Evolutionary conservation across 2,329 filamentous ascomycete genomes (phyloP), one percentile per base, ranked within the genome.

Genomic region (Fusarium heterosporum): DNA sequence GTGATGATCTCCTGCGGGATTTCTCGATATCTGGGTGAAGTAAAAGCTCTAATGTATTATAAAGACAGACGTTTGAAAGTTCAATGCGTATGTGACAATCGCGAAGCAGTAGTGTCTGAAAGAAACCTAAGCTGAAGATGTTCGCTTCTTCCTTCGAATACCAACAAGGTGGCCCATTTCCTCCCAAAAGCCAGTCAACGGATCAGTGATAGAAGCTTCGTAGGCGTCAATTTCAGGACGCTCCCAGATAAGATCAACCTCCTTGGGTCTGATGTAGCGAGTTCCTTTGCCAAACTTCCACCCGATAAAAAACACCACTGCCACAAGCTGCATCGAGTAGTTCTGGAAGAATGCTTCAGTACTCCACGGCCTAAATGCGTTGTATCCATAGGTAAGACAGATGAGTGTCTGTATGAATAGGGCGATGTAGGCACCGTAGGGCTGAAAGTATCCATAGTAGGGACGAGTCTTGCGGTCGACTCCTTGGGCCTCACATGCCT

Each of bases 231-330:
- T 85, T 22, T 80, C 73, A 22, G 85, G 86, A 36, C 82, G 78
- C 70, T 89, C 82, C 87, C 86, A 86, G 40, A 87, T 77, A 10
- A 89, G 79, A 69, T 90, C 87, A 6, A 83, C 81, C 70, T 90
- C 83, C 6, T 79, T 72, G 0, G 87, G 78, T 4, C 77, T 77
- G 16, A 89, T 78, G 30, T 85, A 78, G 56, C 81, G 81, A 4
- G 88, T 90, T 54, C 78, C 80, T 77, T 88, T 86, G 71, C 87
- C 14, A 4, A 90, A 6, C 78, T 91, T 92, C 87, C 87, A 92
- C 64, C 80, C 80, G 16, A 81, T 48, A 69, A 83, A 90, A 30
- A 87, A 76, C 28, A 87, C 72, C 6, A 83, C 78, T 0, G 83
- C 81, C n/a, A 88, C 72, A n/a, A 87, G 75, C 49, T 84, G 77